Base-by-base conservation (phyloP, 176 grass and related monocot species). In the Phyllostachys edulis region DNA sequence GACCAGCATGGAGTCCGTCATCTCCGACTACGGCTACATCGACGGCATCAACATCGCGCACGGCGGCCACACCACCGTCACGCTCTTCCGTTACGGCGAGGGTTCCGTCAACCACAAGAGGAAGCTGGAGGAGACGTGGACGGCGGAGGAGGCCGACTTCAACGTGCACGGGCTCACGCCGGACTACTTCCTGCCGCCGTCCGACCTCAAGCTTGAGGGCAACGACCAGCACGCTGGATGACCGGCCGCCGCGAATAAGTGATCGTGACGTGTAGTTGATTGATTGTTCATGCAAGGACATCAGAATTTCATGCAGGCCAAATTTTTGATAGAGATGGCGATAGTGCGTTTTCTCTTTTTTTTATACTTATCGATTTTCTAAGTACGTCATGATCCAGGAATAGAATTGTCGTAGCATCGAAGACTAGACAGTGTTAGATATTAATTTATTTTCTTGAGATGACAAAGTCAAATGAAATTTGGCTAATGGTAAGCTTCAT, bases 61-160 rank as follows among this genome's bases (percentile, higher is more conserved):
- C 52, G 96, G 87, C n/a, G 96, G 96, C 6, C 75, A 38, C 59
- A 99, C 96, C 63, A 34, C 69, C 77, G 81, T 94, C 82, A 99
- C 93, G 49, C 88, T 96, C 50, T 93, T 94, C 87, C 87, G 93
- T 1, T 99, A 99, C 70, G 96, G 93, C 46, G 96, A 99, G 84
- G 96, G 96, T 0, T 96, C 93, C 16, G 91, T 96, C 62, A 99
- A 99, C 84, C 93, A 99, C 91, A 99, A 96, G 87, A 45, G 91
- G 81, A 99, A 90, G 80, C 94, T 99, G 81, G 85, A 96, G 87
- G 96, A 99, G 91, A 90, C 86, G 36, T 99, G 96, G 96, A 91
- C 80, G 83, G 82, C 96, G 54, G 96, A 99, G 86, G 96, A 99
- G 90, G 93, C 91, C 18, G 93, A 94, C 74, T 99, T 99, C 90